phyloP scores from a whole-genome alignment of 106 monocot genomes.

The Apostasia shenzhenica region DNA sequence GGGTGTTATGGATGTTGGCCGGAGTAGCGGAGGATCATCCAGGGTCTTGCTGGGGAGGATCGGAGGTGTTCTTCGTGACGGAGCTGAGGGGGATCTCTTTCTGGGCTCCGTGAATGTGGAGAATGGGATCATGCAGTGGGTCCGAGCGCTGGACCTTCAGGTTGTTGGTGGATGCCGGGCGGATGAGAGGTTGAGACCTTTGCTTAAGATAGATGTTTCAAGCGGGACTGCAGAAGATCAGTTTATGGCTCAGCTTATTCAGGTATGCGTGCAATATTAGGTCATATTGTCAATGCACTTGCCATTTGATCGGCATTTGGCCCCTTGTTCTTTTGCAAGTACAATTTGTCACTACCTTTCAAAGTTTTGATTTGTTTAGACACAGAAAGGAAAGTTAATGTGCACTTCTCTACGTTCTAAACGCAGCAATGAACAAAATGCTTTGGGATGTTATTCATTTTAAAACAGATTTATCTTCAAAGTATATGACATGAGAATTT shows the following conservation, averaged over 20 bases:
- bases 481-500: no score
- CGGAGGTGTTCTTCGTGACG: slow-evolving; percentile 16
- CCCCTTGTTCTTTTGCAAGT: no score
- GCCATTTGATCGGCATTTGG: no score
- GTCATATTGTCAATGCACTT: no score
- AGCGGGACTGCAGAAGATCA: slow-evolving; percentile 43
- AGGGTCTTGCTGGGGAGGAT: slow-evolving; percentile 14
- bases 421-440: no score
- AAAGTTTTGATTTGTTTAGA: no score
- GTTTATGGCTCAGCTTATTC: slow-evolving; percentile 44
- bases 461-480: no score
- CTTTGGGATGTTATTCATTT: no score
- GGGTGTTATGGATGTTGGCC: background rate
- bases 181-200: slow-evolving; percentile 72
- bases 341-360: no score
- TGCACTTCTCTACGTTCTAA: no score
- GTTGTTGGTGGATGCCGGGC: slow-evolving; percentile 75
- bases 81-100: slow-evolving; percentile 24
- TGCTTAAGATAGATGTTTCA: slow-evolving; percentile 41
- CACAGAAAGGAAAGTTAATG: no score
- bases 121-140: slow-evolving; percentile 37
- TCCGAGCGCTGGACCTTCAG: slow-evolving; percentile 72
- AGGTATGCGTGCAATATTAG: slow-evolving; percentile 19
- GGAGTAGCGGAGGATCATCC: background rate
- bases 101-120: slow-evolving; percentile 24